phyloP scores from a whole-genome alignment of 2,329 filamentous ascomycete species.

The Xylaria multiplex region DNA sequence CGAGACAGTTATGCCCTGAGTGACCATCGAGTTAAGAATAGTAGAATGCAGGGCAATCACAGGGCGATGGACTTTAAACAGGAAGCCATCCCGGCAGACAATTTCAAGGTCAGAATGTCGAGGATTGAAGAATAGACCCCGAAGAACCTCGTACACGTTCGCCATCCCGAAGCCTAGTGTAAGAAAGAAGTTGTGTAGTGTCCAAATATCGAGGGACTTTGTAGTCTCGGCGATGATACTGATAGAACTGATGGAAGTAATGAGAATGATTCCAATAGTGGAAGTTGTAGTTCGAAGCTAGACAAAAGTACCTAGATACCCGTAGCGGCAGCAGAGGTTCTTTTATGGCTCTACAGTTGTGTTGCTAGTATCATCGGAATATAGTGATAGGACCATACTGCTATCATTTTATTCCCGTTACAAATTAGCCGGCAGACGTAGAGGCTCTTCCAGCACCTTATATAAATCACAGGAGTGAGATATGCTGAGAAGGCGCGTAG shows the following conservation, averaged over 20 bases:
- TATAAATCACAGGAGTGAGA: too few relatives aligned
- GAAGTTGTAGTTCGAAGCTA: conserved; percentile 1
- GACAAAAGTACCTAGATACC: background rate
- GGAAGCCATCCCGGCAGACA: conserved; percentile 2
- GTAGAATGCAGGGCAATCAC: conserved; percentile 17
- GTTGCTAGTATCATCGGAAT: too few relatives aligned
- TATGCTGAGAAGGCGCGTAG: too few relatives aligned
- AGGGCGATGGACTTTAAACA: conserved; percentile 14
- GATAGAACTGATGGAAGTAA: background rate
- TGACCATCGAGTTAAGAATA: conserved; percentile 13
- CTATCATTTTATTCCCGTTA: background rate
- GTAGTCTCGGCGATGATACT: too few relatives aligned
- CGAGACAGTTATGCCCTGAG: background rate
- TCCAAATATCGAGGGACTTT: background rate
- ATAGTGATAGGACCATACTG: background rate
- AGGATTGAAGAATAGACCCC: conserved; percentile 6
- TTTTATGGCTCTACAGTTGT: background rate
- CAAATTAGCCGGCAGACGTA: too few relatives aligned
- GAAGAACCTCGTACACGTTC: conserved; percentile 19
- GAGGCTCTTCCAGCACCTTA: too few relatives aligned
- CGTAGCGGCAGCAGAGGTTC: background rate
- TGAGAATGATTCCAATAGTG: background rate
- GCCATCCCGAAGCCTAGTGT: background rate
- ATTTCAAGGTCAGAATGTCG: conserved; percentile 16
- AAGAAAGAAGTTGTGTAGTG: background rate